Evolutionary conservation across 1,284 basidiomycete species (phyloP).

Genomic region (Volvariella volvacea): DNA sequence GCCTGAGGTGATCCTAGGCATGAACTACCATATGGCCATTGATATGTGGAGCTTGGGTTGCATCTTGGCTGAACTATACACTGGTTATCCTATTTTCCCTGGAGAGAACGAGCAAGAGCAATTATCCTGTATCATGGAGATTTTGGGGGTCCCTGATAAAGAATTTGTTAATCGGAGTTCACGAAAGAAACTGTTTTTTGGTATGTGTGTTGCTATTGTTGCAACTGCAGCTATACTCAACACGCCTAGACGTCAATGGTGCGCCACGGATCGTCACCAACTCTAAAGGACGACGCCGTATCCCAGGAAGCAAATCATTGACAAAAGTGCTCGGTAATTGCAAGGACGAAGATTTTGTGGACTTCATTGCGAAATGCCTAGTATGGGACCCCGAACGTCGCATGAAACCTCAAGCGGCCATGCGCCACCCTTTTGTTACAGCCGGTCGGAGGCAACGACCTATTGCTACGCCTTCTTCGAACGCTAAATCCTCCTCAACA

Average conservation of each 20-base stretch:
- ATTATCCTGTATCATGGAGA: constrained; percentile 98
- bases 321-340: constrained; percentile 80
- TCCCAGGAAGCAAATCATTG: constrained; percentile 88
- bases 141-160: constrained; percentile 92
- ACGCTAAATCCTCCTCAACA: constrained; percentile 40
- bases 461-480: constrained; percentile 37
- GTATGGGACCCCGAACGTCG: constrained; percentile 97
- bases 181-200: constrained; percentile 94
- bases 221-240: not conserved
- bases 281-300: constrained; percentile 89
- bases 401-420: constrained; percentile 89
- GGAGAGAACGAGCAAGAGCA: constrained; percentile 99
- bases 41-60: constrained; percentile 99
- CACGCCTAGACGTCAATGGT: constrained; percentile 76
- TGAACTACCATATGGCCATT: constrained; percentile 94
- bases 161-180: constrained; percentile 93
- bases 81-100: constrained; percentile 98
- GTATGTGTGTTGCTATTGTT: constrained; percentile 34
- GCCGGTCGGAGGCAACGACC: constrained; percentile 53
- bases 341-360: constrained; percentile 84
- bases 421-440: constrained; percentile 87
- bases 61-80: constrained; percentile 95
- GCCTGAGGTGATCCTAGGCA: constrained; percentile 90
- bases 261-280: constrained; percentile 91
- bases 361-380: constrained; percentile 93